Percentiles rank a stretch among this genome's conserved stretches.
Conservation (phyloP, 139 green algal genomes). For the Astrephomene gubernaculifera region DNA sequence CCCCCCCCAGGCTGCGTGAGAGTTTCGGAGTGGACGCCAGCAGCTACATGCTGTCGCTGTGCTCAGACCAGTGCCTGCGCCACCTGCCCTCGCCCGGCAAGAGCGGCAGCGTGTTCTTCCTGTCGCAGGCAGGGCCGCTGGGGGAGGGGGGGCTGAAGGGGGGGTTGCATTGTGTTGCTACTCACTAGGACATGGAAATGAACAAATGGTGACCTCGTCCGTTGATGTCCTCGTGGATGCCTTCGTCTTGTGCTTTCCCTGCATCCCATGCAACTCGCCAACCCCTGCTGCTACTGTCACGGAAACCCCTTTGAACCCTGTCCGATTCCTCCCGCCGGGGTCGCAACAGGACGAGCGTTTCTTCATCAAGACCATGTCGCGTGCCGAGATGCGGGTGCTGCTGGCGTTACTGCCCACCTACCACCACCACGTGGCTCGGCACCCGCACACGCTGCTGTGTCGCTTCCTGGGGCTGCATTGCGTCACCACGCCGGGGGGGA, state of each 20-base stretch:
- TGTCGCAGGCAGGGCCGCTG: conserved; percentile 60
- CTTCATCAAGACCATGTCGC: conserved; percentile 68
- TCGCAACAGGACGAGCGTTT: conserved; percentile 60
- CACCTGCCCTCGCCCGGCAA: conserved; percentile 89
- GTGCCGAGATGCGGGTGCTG: conserved; percentile 58
- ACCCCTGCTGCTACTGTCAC: too few relatives aligned
- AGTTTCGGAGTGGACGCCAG: conserved; percentile 78
- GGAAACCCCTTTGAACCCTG: too few relatives aligned
- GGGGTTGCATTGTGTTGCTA: too few relatives aligned
- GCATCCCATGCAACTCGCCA: too few relatives aligned
- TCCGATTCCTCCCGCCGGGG: too few relatives aligned
- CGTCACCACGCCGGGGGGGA: conserved; percentile 68
- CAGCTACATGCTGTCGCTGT: conserved; percentile 88
- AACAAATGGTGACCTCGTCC: too few relatives aligned
- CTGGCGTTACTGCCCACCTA: conserved; percentile 82
- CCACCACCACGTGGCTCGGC: conserved; percentile 73
- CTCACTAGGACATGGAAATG: too few relatives aligned
- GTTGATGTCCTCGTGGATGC: too few relatives aligned
- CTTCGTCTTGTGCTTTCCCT: too few relatives aligned
- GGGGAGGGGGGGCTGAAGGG: too few relatives aligned
- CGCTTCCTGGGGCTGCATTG: conserved; percentile 91
- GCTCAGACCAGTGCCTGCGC: conserved; percentile 82
- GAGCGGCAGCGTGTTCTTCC: conserved; percentile 67
- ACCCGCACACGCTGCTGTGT: conserved; percentile 86
- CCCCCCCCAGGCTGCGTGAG: conserved; percentile 72